Evolutionary conservation across 169 alveolate species (phyloP).

Genomic region (Plasmodium gaboni): DNA sequence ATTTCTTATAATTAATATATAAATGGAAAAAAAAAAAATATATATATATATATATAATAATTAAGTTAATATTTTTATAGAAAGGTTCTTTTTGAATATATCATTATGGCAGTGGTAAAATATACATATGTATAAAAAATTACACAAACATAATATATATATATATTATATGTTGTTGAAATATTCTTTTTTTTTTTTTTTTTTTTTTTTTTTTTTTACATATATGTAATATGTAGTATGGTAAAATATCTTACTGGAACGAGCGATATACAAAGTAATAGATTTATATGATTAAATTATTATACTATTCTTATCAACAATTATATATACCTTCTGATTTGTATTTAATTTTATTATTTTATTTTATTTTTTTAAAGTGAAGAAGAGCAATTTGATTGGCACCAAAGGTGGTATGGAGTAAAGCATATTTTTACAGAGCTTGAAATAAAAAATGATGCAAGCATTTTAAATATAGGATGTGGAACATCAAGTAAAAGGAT

Average conservation of each 20-base stretch:
- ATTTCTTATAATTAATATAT: too few relatives aligned
- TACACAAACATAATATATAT: conserved; percentile 9
- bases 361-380: conserved; percentile 37
- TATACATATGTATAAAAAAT: neutral
- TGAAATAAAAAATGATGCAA: conserved; percentile 52
- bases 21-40: too few relatives aligned
- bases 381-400: conserved; percentile 77
- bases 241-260: conserved; percentile 73
- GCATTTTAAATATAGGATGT: conserved; percentile 58
- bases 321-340: neutral
- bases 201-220: conserved; percentile 13
- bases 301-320: neutral
- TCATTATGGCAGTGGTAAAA: conserved; percentile 73
- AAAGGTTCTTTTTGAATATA: neutral
- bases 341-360: neutral
- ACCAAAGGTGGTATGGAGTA: conserved; percentile 73
- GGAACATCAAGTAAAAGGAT: conserved; percentile 67
- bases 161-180: conserved; percentile 4
- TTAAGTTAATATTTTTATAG: neutral
- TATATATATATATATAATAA: too few relatives aligned
- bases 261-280: conserved; percentile 75
- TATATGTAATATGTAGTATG: conserved; percentile 26
- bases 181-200: conserved; percentile 4
- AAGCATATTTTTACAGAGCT: conserved; percentile 69
- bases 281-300: neutral